These are phyloP conservation scores for Paragyromitra xinjiangensis DNA, from an alignment of 495 filamentous ascomycete genomes.

Conservation along the genomic window DNA sequence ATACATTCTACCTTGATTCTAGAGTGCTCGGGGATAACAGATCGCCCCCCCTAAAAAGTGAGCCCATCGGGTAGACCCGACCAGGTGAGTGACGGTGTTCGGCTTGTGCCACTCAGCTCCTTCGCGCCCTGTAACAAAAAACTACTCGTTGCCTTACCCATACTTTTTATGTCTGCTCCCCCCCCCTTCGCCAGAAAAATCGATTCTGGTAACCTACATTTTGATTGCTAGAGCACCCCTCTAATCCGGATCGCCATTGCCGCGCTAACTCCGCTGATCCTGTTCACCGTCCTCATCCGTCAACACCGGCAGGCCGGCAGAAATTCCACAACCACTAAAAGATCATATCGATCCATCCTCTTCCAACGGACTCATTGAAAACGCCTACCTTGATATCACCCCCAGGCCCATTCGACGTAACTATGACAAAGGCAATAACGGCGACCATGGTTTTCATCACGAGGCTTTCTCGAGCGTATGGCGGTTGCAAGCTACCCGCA, in stretches of 20 bases:
- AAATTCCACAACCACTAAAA: conserved; percentile 18
- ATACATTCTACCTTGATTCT: conserved; percentile 3
- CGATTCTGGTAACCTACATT: conserved; percentile 25
- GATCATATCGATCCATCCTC: background rate
- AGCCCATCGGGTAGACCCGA: conserved; percentile 32
- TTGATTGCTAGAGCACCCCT: conserved; percentile 40
- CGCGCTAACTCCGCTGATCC: conserved; percentile 34
- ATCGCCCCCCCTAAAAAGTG: background rate
- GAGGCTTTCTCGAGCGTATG: conserved; percentile 28
- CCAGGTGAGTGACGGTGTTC: conserved; percentile 13
- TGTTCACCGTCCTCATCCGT: conserved; percentile 21
- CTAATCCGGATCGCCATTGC: conserved; percentile 33
- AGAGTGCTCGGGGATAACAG: conserved; percentile 11
- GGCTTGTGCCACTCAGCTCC: conserved; percentile 40
- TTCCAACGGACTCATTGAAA: background rate
- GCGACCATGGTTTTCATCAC: conserved; percentile 28
- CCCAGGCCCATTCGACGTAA: background rate
- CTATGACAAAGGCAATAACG: conserved; percentile 5
- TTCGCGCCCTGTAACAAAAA: conserved; percentile 8
- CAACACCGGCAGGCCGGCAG: conserved; percentile 16
- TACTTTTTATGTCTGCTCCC: conserved; percentile 20
- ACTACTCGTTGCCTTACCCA: conserved; percentile 18
- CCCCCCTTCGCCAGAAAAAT: background rate
- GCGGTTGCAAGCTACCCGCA: conserved; percentile 39
- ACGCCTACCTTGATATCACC: background rate